Evolutionary conservation across 768 basidiomycete genomes (phyloP).

Genomic region (Leccinum barrowsii): DNA sequence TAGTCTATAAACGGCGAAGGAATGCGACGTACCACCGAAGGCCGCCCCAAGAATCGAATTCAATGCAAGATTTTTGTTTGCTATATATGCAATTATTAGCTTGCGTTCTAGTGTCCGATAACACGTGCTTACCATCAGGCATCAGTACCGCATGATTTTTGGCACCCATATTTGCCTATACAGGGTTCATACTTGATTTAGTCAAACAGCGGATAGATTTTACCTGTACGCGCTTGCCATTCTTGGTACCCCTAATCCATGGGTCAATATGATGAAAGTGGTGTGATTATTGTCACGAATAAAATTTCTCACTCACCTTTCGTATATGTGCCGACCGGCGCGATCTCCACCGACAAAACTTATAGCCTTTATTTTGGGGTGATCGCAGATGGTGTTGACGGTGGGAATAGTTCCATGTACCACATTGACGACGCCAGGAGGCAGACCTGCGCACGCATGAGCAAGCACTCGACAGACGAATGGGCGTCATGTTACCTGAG

Average conservation of each 20-base stretch:
- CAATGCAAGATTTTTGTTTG: conserved; percentile 87
- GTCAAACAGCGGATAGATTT: conserved; percentile 1
- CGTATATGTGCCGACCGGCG: conserved; percentile 92
- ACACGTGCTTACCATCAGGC: conserved; percentile 71
- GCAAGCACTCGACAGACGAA: background rate
- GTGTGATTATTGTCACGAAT: conserved; percentile 1
- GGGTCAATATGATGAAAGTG: conserved; percentile 3
- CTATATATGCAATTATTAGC: conserved; percentile 34
- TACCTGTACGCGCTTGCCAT: conserved; percentile 87
- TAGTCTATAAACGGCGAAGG: conserved; percentile 18
- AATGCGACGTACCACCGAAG: conserved; percentile 64
- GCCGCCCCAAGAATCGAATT: conserved; percentile 94
- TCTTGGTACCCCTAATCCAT: conserved; percentile 62
- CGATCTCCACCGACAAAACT: conserved; percentile 94
- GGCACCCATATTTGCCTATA: conserved; percentile 80
- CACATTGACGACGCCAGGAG: conserved; percentile 86
- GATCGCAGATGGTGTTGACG: conserved; percentile 92
- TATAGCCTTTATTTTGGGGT: conserved; percentile 88
- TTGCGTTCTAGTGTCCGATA: background rate
- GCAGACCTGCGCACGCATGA: conserved; percentile 48
- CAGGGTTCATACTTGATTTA: background rate
- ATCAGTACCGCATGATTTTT: conserved; percentile 94
- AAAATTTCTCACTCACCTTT: conserved; percentile 46
- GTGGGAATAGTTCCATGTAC: conserved; percentile 89
- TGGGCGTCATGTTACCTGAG: conserved; percentile 46